Evolutionary conservation across 805 yeast genomes (phyloP).

Genomic region (Nakazawaea populi): DNA sequence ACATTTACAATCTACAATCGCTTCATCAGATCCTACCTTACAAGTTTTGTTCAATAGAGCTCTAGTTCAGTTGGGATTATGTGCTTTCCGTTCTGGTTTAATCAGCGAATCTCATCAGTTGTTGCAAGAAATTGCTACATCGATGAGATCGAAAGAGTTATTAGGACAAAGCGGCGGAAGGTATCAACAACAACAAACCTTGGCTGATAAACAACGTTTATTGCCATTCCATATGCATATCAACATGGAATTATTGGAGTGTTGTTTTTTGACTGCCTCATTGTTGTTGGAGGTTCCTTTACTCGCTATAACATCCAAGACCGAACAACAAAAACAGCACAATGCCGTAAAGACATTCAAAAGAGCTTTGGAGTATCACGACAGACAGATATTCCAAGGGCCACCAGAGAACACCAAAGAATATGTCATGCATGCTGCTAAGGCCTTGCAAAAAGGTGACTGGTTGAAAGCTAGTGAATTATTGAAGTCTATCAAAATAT

Average conservation of each 20-base stretch:
- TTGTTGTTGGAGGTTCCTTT: constrained; percentile 88
- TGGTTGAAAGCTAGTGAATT: constrained; percentile 76
- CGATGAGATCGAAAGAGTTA: constrained; percentile 83
- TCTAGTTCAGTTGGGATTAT: constrained; percentile 88
- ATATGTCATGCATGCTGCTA: constrained; percentile 87
- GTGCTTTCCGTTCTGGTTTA: constrained; percentile 89
- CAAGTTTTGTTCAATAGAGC: constrained; percentile 95
- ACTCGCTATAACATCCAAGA: constrained; percentile 67
- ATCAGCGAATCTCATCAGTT: constrained; percentile 83
- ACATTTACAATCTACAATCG: constrained; percentile 77
- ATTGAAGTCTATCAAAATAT: constrained; percentile 72
- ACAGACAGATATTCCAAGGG: constrained; percentile 91
- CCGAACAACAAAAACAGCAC: constrained; percentile 47
- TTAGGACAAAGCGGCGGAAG: constrained; percentile 87
- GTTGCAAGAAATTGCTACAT: constrained; percentile 80
- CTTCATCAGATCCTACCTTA: constrained; percentile 75
- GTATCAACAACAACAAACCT: constrained; percentile 39
- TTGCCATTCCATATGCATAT: constrained; percentile 98
- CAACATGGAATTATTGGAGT: constrained; percentile 89
- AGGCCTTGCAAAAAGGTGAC: constrained; percentile 80
- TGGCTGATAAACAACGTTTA: constrained; percentile 70
- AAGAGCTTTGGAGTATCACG: constrained; percentile 86
- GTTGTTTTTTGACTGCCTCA: constrained; percentile 87
- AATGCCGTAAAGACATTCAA: constrained; percentile 73
- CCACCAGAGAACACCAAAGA: constrained; percentile 98